Evolutionary conservation across 176 grass and related monocot genomes (phyloP).

Genomic region (Pharus latifolius): DNA sequence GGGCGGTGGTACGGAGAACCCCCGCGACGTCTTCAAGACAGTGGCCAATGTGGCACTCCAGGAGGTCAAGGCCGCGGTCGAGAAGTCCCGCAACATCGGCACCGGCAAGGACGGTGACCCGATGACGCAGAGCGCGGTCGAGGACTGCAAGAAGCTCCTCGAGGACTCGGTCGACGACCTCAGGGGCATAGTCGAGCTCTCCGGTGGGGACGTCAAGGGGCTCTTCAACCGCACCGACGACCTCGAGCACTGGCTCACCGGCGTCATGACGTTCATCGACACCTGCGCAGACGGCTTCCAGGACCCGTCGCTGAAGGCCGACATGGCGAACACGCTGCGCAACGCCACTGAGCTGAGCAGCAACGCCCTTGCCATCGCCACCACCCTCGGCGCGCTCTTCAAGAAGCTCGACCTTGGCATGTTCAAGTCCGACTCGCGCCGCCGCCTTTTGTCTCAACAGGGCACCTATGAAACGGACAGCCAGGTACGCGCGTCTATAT

Average conservation of each 20-base stretch:
- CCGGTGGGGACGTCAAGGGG: constrained; percentile 40
- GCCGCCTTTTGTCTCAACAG: constrained; percentile 21
- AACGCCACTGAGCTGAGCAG: constrained; percentile 66
- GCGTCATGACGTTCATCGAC: constrained; percentile 58
- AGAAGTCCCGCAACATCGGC: constrained; percentile 18
- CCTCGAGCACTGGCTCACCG: constrained; percentile 53
- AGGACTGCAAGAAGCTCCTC: constrained; percentile 63
- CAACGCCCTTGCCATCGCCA: constrained; percentile 75
- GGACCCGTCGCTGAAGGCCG: constrained; percentile 39
- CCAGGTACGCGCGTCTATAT: too few species aligned
- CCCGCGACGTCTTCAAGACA: constrained; percentile 30
- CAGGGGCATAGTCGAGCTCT: constrained; percentile 37
- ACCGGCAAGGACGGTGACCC: constrained; percentile 18
- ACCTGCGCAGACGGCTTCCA: constrained; percentile 70
- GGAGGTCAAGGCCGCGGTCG: constrained; percentile 20
- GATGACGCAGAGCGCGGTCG: constrained; percentile 31
- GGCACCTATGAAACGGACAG: neutral
- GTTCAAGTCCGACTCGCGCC: constrained; percentile 21
- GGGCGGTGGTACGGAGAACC: constrained; percentile 24
- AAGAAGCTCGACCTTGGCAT: constrained; percentile 39
- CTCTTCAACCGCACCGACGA: constrained; percentile 44
- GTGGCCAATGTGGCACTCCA: constrained; percentile 30
- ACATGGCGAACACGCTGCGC: constrained; percentile 47
- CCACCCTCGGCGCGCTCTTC: constrained; percentile 28
- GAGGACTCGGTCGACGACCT: constrained; percentile 50